Percentiles rank a stretch among this genome's conserved stretches.
Evolutionary conservation across 2,329 filamentous ascomycete species (phyloP).

Genomic region (Boeremia lycopersici): DNA sequence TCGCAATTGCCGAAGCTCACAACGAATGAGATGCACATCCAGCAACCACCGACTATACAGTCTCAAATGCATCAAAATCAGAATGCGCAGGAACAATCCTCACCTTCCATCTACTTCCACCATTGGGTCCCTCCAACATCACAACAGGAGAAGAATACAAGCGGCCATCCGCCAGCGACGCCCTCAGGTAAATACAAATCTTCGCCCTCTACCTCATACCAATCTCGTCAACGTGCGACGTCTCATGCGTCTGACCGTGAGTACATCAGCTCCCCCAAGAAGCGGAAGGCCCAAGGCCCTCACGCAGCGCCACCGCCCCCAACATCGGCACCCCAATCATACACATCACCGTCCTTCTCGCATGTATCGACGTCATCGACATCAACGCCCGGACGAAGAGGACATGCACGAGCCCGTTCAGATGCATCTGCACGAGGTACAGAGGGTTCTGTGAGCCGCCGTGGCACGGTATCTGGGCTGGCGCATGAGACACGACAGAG

Average conservation of each 20-base stretch:
- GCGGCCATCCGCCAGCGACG: constrained; percentile 70
- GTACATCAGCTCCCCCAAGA: constrained; percentile 78
- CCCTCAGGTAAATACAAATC: constrained; percentile 68
- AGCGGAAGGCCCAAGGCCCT: constrained; percentile 73
- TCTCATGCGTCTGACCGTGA: constrained; percentile 60
- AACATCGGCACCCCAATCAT: constrained; percentile 54
- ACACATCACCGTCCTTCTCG: constrained; percentile 59
- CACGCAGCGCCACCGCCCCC: constrained; percentile 60
- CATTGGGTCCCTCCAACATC: constrained; percentile 86
- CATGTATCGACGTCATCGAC: constrained; percentile 62
- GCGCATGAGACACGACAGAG: constrained; percentile 38
- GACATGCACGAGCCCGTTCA: constrained; percentile 69
- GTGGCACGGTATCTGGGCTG: constrained; percentile 41
- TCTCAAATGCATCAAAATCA: constrained; percentile 52
- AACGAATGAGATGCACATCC: constrained; percentile 59
- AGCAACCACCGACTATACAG: constrained; percentile 52
- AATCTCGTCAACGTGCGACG: constrained; percentile 56
- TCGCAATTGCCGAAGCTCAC: constrained; percentile 58
- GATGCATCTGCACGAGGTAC: constrained; percentile 59
- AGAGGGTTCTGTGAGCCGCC: constrained; percentile 42
- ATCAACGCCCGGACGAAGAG: constrained; percentile 62
- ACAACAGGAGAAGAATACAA: constrained; percentile 60
- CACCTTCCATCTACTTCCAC: constrained; percentile 84
- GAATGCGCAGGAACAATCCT: constrained; percentile 64
- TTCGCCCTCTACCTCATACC: constrained; percentile 42